These are phyloP conservation scores for Cyphellophora attinorum DNA, from an alignment of 2,329 filamentous ascomycete species.

Conservation along the genomic window DNA sequence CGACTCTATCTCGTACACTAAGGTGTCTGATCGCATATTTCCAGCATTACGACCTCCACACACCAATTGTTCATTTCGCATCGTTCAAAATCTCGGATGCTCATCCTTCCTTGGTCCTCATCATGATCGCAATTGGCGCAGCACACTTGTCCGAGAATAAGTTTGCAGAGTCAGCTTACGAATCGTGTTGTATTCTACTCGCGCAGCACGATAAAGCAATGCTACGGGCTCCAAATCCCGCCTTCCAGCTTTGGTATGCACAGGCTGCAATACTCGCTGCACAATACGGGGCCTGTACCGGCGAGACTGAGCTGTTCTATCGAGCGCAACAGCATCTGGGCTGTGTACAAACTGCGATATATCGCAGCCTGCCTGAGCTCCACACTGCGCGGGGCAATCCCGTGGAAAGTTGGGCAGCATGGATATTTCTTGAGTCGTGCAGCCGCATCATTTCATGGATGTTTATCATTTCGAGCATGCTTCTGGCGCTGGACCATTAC, in stretches of 20 bases:
- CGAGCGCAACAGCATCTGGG: slow-evolving; percentile 3
- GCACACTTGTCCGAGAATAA: slow-evolving; percentile 3
- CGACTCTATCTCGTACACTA: slow-evolving; percentile 2
- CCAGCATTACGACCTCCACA: slow-evolving; percentile 4
- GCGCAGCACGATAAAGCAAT: slow-evolving; percentile 3
- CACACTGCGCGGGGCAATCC: background rate
- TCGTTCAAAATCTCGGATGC: slow-evolving; percentile 1
- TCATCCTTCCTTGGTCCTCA: slow-evolving; percentile 4
- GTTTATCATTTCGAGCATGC: slow-evolving; percentile 4
- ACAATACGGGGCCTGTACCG: slow-evolving; percentile 2
- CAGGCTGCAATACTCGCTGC: slow-evolving; percentile 3
- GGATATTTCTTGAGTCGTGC: slow-evolving; percentile 4
- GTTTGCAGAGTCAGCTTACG: slow-evolving; percentile 4
- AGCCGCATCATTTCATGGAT: slow-evolving; percentile 5
- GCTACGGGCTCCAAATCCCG: background rate
- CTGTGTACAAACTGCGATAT: background rate
- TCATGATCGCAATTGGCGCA: slow-evolving; percentile 4
- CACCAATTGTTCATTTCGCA: slow-evolving; percentile 4
- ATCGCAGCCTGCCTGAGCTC: background rate
- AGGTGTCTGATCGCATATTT: slow-evolving; percentile 5
- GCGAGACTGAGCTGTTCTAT: slow-evolving; percentile 1
- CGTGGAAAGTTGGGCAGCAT: slow-evolving; percentile 3
- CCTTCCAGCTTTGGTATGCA: slow-evolving; percentile 1
- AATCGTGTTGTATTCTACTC: slow-evolving; percentile 2
- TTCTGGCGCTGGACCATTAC: slow-evolving; percentile 3